A percentile compares a stretch with the other conserved stretches of the same genome.
Conservation (phyloP, 805 yeast genomes). For the Lipomyces oligophaga region DNA sequence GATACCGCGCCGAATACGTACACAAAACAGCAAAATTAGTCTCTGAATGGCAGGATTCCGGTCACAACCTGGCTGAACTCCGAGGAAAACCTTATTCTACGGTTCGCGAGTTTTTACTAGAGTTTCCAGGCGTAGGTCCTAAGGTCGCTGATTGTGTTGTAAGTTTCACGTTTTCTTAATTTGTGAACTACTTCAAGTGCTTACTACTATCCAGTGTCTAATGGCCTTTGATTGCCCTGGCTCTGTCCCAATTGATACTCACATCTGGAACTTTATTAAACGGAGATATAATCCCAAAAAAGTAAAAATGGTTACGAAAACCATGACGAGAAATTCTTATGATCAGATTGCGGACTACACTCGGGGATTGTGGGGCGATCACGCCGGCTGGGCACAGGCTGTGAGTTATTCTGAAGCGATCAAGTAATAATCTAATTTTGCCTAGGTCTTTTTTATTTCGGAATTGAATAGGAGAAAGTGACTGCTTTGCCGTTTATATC, state of each 20-base stretch:
- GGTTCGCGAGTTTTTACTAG: slow-evolving; percentile 57
- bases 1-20: slow-evolving; percentile 88
- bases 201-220: slow-evolving; percentile 45
- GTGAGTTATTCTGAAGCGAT: slow-evolving; percentile 38
- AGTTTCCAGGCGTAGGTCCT: slow-evolving; percentile 88
- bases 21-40: slow-evolving; percentile 67
- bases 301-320: slow-evolving; percentile 39
- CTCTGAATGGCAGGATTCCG: slow-evolving; percentile 36
- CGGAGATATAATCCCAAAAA: slow-evolving; percentile 12
- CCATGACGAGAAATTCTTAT: slow-evolving; percentile 52
- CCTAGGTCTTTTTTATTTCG: slow-evolving; percentile 17
- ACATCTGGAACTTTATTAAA: slow-evolving; percentile 76
- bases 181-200: neutral
- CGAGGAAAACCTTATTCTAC: slow-evolving; percentile 48
- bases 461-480: slow-evolving; percentile 4
- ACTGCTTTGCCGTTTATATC: too few species aligned
- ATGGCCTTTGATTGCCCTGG: slow-evolving; percentile 87
- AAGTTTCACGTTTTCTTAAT: slow-evolving; percentile 6
- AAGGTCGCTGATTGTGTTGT: slow-evolving; percentile 93
- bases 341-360: slow-evolving; percentile 57
- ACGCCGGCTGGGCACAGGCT: slow-evolving; percentile 99
- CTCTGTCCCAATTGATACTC: slow-evolving; percentile 93
- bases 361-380: slow-evolving; percentile 71
- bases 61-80: slow-evolving; percentile 42
- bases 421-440: neutral